Percentiles rank a stretch among this genome's conserved stretches.
phyloP scores from a whole-genome alignment of 2,329 filamentous ascomycete genomes.

The Talaromyces pinophilus region DNA sequence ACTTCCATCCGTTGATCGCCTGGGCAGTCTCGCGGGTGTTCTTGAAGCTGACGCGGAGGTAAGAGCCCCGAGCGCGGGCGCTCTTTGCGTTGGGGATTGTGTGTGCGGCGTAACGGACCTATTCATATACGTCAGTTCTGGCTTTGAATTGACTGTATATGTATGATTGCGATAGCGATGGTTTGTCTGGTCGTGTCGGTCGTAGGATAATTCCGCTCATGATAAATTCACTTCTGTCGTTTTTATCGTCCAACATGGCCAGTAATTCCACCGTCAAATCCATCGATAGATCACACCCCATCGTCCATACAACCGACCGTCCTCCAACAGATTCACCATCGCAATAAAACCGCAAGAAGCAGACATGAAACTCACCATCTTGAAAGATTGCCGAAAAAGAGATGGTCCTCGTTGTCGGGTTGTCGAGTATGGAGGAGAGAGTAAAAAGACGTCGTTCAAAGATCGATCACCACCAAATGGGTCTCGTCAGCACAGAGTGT shows the following conservation, averaged over 20 bases:
- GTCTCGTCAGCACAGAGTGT: conserved; percentile 29
- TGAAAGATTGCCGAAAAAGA: conserved; percentile 41
- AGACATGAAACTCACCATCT: conserved; percentile 45
- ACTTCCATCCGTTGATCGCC: conserved; percentile 99
- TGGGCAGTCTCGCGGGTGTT: conserved; percentile 99
- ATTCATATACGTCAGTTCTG: background rate
- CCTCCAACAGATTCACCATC: background rate
- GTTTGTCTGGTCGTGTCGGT: background rate
- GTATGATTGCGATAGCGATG: background rate
- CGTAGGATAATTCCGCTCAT: background rate
- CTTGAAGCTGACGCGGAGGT: conserved; percentile 99
- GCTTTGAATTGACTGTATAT: background rate
- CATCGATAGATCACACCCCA: background rate
- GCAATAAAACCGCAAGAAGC: background rate
- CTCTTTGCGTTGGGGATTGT: conserved; percentile 87
- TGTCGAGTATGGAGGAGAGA: conserved; percentile 17
- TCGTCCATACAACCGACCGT: background rate
- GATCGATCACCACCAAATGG: conserved; percentile 11
- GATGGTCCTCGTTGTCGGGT: conserved; percentile 45
- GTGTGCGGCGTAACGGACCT: conserved; percentile 96
- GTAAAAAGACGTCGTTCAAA: conserved; percentile 13
- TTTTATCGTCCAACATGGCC: background rate
- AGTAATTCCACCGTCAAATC: background rate
- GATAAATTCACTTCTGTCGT: background rate
- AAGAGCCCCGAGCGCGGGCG: conserved; percentile 96